Evolutionary conservation across 306 rosid genomes (phyloP).

Genomic region (Vigna trinervia): DNA sequence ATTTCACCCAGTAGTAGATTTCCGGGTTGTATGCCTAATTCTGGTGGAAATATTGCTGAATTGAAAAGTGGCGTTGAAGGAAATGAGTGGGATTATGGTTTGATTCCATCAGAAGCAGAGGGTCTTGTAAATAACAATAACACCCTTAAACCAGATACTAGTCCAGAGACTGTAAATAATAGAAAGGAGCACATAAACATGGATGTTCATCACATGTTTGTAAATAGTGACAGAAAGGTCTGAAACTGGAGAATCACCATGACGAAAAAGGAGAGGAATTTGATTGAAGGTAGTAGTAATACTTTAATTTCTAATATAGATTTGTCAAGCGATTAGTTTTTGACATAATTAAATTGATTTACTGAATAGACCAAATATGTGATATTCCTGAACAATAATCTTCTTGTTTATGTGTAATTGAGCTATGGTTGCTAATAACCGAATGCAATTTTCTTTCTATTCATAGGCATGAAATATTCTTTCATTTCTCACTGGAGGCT

Average conservation of each 20-base stretch:
- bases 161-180: constrained; percentile 72
- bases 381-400: constrained; percentile 15
- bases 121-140: constrained; percentile 65
- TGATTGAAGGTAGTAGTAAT: constrained; percentile 62
- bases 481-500: constrained; percentile 52
- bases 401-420: not conserved
- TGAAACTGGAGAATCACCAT: constrained; percentile 64
- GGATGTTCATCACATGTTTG: constrained; percentile 72
- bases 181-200: constrained; percentile 58
- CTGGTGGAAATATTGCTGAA: constrained; percentile 41
- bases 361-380: not conserved
- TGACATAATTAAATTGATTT: constrained; percentile 17
- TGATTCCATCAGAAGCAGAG: constrained; percentile 49
- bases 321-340: constrained; percentile 17
- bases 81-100: constrained; percentile 48
- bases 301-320: constrained; percentile 24
- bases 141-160: constrained; percentile 53
- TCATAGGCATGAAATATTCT: constrained; percentile 55
- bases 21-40: constrained; percentile 43
- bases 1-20: constrained; percentile 52
- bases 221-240: constrained; percentile 61
- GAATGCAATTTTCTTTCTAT: not conserved
- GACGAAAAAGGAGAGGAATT: constrained; percentile 51
- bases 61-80: constrained; percentile 43
- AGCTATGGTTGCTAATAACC: constrained; percentile 32